phyloP scores from a whole-genome alignment of 176 grass and related monocot species.

The Triticum dicoccoides region DNA sequence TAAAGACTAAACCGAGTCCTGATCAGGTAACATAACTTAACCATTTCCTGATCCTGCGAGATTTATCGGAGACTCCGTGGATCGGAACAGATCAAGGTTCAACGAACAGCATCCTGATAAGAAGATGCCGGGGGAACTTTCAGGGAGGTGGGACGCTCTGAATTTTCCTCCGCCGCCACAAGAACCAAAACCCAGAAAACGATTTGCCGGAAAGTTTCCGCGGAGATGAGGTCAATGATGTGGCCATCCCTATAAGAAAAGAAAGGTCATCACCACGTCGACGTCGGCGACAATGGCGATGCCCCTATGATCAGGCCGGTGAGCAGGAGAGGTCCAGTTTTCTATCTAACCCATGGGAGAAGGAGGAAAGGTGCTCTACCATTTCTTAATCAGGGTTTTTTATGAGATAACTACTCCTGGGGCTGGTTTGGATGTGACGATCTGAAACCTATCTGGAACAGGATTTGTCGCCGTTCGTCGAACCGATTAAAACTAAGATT shows the following conservation, averaged over 20 bases:
- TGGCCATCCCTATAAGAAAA: slow-evolving; percentile 9
- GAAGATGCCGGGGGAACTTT: slow-evolving; percentile 35
- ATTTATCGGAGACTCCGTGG: slow-evolving; percentile 1
- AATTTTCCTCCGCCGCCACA: slow-evolving; percentile 11
- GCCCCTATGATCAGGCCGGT: slow-evolving; percentile 18
- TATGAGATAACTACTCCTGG: slow-evolving; percentile 22
- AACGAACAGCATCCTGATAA: slow-evolving; percentile 1
- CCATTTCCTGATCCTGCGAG: background rate
- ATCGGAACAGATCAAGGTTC: slow-evolving; percentile 31
- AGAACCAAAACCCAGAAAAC: background rate
- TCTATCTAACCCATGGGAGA: background rate
- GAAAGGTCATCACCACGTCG: slow-evolving; percentile 40
- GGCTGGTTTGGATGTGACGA: slow-evolving; percentile 10
- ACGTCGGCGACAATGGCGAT: slow-evolving; percentile 30
- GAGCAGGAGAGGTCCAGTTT: slow-evolving; percentile 36
- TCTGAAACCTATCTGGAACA: slow-evolving; percentile 34
- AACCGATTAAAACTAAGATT: slow-evolving; percentile 13
- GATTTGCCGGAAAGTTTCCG: slow-evolving; percentile 44
- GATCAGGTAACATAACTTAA: background rate
- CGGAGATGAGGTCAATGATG: slow-evolving; percentile 49
- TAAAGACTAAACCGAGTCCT: slow-evolving; percentile 34
- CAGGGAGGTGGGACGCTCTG: slow-evolving; percentile 1
- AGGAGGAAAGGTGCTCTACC: slow-evolving; percentile 9
- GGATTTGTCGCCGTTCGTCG: slow-evolving; percentile 35
- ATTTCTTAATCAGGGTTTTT: slow-evolving; percentile 30